Base-by-base conservation (phyloP, 148 eudicot genomes). In the Talinum fruticosum region DNA sequence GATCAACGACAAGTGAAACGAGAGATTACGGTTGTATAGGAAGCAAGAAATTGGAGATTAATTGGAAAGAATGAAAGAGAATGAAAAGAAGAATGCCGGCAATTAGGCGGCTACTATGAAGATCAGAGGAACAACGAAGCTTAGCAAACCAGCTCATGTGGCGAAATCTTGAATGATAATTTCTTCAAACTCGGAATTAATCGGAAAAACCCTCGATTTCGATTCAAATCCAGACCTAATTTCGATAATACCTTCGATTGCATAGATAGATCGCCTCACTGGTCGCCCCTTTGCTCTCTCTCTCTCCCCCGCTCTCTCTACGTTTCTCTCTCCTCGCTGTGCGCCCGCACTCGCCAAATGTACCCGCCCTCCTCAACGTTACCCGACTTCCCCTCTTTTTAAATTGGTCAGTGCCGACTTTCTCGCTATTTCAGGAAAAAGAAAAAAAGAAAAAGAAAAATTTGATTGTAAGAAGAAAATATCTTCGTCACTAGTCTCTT, bases 71-170 rank as follows among this genome's bases (percentile, higher is more conserved):
- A 73, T 78, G 78, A 78, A 73, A 78, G 28, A 82, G 75, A 47
- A 82, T 70, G 24, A 82, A 82, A 49, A 80, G 79, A 64, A 80
- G 61, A 80, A 80, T 80, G 81, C 78, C 84, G 47, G 75, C 70
- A n/a, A 82, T 78, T 6, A 82, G 73, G 71, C 84, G 84, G 84
- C 84, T 73, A 82, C 75, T 82, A 82, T 82, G 81, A 74, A 54
- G 59, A 49, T 78, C 41, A n/a, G 81, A 71, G 41, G 84, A 82
- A 77, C 75, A 78, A 33, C 81, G 78, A 47, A 82, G 67, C 44
- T 73, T 82, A 45, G 78, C 84, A 74, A 78, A 78, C 72, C 77
- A 78, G 75, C 84, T 82, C 84, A 82, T 82, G 21, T 57, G 84
- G 30, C 36, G 74, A 38, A 18, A n/a, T 44, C 32, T 70, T 24